phyloP scores from a whole-genome alignment of 176 grass and related monocot genomes.

The Aegilops longissima region DNA sequence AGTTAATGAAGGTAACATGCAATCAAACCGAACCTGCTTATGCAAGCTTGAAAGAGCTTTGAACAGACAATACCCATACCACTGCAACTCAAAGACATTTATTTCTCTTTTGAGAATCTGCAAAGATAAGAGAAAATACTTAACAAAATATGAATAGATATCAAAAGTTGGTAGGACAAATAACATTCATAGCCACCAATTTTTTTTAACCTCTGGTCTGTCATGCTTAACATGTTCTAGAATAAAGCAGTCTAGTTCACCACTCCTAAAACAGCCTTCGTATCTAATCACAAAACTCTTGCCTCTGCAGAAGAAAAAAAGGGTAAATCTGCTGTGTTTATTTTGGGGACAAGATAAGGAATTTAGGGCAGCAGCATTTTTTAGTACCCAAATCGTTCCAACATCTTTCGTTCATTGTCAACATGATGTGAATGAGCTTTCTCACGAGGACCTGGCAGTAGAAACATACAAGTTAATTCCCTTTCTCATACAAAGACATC shows the following conservation, averaged over 20 bases:
- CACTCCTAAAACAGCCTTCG: constrained; percentile 63
- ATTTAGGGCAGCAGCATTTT: background rate
- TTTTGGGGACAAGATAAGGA: background rate
- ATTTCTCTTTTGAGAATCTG: constrained; percentile 87
- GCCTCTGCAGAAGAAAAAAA: constrained; percentile 59
- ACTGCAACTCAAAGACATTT: constrained; percentile 56
- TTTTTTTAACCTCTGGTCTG: constrained; percentile 71
- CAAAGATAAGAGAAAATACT: constrained; percentile 32
- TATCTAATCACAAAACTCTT: constrained; percentile 67
- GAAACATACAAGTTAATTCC: constrained; percentile 37
- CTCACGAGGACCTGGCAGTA: constrained; percentile 65
- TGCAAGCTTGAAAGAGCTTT: constrained; percentile 86
- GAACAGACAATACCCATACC: constrained; percentile 87
- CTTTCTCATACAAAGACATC: constrained; percentile 18
- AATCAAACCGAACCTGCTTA: constrained; percentile 65
- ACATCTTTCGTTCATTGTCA: constrained; percentile 88
- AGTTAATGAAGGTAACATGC: constrained; percentile 15
- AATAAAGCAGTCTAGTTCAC: constrained; percentile 79
- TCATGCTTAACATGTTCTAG: constrained; percentile 94
- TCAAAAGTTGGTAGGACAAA: constrained; percentile 4
- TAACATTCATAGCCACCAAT: background rate
- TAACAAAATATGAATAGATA: constrained; percentile 16
- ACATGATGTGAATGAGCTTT: constrained; percentile 90
- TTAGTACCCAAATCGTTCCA: constrained; percentile 88
- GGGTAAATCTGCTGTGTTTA: background rate